Evolutionary conservation across 768 basidiomycete genomes (phyloP), one percentile per base, ranked within the genome.

Genomic region (Termitomyces eurrhizus): DNA sequence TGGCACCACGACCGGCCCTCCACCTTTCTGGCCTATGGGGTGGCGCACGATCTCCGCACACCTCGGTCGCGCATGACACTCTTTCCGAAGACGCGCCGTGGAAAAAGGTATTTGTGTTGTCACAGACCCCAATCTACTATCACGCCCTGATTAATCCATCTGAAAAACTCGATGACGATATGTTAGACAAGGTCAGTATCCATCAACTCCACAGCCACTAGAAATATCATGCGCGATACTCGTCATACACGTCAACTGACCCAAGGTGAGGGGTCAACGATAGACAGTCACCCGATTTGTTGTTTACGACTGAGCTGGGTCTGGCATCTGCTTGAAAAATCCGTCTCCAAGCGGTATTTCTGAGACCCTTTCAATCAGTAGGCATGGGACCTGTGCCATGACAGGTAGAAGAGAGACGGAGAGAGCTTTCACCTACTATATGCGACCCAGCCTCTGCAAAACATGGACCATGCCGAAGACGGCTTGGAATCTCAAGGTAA

Each of bases 221-320:
- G 29, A 4, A 29, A 75, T 87, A 53, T 77, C 87, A 16, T 78
- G 83, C 13, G 81, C 81, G 13, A 79, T 88, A 64, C 71, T 88
- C 35, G 84, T 85, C 21, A 77, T 87, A 1, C 82, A 82, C 64
- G 64, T 64, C 13, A 62, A 80, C 32, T 80, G 81, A 53, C 54
- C 62, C 33, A 76, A 74, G 48, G 79, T 83, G 1, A 62, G 69
- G 4, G 8, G 83, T 0, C 76, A 85, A 66, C 77, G 85, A 7
- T 86, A 83, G 84, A 66, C 85, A 3, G 67, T 85, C 37, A 83
- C 80, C 80, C 3, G 83, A 86, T 62, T 74, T 74, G 21, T 77
- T 7, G 78, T 84, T 41, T 85, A 86, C 66, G 86, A 88, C 68
- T 88, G 86, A 44, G 86, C 87, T 85, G 84, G 84, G 87, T 64